Conservation (phyloP, 2,329 filamentous ascomycete genomes). For the Scedosporium boydii region DNA sequence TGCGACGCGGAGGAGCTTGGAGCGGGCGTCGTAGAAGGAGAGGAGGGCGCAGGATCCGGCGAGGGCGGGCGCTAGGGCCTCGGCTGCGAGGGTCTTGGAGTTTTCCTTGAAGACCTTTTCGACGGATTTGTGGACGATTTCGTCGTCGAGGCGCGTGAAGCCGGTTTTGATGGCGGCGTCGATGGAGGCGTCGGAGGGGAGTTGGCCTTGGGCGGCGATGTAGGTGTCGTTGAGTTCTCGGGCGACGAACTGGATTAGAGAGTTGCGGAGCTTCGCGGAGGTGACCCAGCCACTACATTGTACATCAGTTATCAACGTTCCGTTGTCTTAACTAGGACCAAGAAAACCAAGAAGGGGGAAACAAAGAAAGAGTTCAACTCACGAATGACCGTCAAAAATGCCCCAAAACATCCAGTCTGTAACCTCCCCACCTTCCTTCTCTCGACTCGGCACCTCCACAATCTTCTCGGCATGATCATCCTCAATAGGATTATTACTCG, state of each 20-base stretch:
- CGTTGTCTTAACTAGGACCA: not conserved
- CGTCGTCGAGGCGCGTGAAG: conserved; percentile 80
- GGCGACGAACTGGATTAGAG: conserved; percentile 84
- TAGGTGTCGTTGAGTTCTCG: conserved; percentile 89
- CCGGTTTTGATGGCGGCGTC: conserved; percentile 88
- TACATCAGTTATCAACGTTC: conserved; percentile 3
- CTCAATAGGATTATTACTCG: conserved; percentile 95
- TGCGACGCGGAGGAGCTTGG: conserved; percentile 82
- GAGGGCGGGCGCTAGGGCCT: conserved; percentile 82
- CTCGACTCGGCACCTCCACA: conserved; percentile 68
- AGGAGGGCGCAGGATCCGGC: conserved; percentile 96
- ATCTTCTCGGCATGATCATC: conserved; percentile 98
- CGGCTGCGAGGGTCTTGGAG: conserved; percentile 82
- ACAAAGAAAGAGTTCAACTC: conserved; percentile 24
- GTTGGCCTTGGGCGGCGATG: conserved; percentile 54
- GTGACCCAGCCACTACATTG: conserved; percentile 81
- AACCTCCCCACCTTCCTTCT: conserved; percentile 29
- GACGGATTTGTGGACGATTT: conserved; percentile 90
- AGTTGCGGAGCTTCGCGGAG: conserved; percentile 87
- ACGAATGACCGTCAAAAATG: conserved; percentile 96
- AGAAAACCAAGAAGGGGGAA: not conserved
- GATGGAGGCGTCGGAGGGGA: conserved; percentile 70
- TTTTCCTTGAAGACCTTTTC: conserved; percentile 83
- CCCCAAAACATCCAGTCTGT: conserved; percentile 99
- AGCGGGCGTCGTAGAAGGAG: conserved; percentile 87